These are phyloP conservation scores for Buxus sempervirens DNA, from an alignment of 164 flowering plant genomes.

Conservation along the genomic window DNA sequence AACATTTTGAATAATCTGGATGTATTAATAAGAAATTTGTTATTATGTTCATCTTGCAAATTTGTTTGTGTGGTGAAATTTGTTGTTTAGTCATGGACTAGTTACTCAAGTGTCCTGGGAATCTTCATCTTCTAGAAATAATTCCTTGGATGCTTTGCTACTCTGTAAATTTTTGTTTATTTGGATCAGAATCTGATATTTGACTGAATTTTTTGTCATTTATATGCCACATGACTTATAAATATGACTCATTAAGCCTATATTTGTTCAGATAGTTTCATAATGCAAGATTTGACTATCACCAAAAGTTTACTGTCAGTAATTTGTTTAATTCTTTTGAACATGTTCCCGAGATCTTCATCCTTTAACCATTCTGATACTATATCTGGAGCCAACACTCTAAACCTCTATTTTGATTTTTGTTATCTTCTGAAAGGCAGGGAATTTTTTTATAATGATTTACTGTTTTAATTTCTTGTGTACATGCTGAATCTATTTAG, in stretches of 20 bases:
- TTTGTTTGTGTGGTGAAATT: no score
- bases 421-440: not conserved
- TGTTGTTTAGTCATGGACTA: not conserved
- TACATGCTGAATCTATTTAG: not conserved
- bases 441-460: not conserved
- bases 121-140: not conserved
- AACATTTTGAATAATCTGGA: not conserved
- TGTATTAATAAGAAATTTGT: not conserved
- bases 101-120: not conserved
- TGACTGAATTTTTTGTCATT: not conserved
- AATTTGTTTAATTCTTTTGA: not conserved
- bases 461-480: conserved; percentile 1
- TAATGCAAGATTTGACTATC: not conserved
- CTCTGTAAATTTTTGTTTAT: not conserved
- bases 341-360: not conserved
- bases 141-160: not conserved
- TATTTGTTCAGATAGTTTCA: no score
- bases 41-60: no score
- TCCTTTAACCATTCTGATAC: not conserved
- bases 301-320: no score
- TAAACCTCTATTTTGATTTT: not conserved
- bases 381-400: not conserved
- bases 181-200: not conserved
- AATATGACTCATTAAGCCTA: not conserved
- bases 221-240: not conserved